Evolutionary conservation across 2,329 filamentous ascomycete genomes (phyloP).

Genomic region (Beauveria sp.): DNA sequence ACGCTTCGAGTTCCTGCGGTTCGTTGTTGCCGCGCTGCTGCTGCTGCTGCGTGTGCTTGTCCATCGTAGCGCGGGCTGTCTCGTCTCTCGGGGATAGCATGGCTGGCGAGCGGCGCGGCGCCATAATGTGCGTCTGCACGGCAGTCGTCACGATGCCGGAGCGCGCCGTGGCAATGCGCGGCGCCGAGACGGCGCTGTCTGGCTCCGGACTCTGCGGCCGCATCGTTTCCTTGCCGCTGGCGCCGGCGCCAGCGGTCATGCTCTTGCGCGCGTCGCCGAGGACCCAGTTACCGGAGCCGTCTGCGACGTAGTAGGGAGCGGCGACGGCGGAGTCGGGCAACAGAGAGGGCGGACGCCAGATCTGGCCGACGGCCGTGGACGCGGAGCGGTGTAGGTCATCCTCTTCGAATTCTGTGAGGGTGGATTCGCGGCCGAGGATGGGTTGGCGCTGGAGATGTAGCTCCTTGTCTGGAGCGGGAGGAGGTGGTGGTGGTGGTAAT

Average conservation of each 20-base stretch:
- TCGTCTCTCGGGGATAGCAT: background rate
- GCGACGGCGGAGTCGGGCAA: constrained; percentile 26
- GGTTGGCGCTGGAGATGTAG: background rate
- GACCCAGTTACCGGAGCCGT: constrained; percentile 48
- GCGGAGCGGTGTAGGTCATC: constrained; percentile 30
- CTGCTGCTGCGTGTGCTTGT: background rate
- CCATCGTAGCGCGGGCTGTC: no score
- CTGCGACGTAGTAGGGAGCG: constrained; percentile 35
- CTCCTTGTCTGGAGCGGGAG: constrained; percentile 11
- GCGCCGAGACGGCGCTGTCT: background rate
- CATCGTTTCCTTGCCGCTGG: background rate
- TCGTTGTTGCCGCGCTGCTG: background rate
- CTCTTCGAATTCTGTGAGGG: constrained; percentile 47
- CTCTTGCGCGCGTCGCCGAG: constrained; percentile 31
- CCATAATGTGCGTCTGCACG: constrained; percentile 1
- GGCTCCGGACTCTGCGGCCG: background rate
- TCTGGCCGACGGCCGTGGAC: constrained; percentile 30
- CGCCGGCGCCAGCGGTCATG: constrained; percentile 12
- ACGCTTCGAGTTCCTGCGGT: background rate
- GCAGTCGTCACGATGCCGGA: background rate
- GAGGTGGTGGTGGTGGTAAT: constrained; percentile 1
- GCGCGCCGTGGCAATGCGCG: constrained; percentile 4
- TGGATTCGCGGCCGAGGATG: constrained; percentile 29
- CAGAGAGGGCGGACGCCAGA: constrained; percentile 44
- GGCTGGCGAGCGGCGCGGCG: background rate